Evolutionary conservation across 1,284 basidiomycete genomes (phyloP).

Genomic region (Microbotryomycetes sp.): DNA sequence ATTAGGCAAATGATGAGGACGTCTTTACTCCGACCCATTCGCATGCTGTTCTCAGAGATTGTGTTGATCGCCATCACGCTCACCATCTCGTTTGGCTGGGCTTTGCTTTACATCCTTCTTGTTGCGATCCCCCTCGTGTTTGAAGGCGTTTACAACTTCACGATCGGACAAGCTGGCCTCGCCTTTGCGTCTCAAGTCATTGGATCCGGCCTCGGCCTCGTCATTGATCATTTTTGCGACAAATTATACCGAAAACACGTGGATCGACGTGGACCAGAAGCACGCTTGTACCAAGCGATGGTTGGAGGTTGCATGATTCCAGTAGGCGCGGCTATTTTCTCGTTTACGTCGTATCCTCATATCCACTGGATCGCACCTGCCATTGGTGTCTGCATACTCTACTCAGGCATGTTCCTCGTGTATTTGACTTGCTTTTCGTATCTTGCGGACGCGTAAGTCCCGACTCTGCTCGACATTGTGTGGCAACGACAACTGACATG

Average conservation of each 20-base stretch:
- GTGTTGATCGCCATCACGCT: conserved; percentile 29
- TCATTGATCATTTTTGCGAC: conserved; percentile 45
- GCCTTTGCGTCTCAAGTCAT: conserved; percentile 26
- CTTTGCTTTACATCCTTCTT: conserved; percentile 18
- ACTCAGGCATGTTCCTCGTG: conserved; percentile 33
- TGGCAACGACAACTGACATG: neutral
- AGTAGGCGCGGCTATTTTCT: conserved; percentile 28
- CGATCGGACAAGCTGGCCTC: conserved; percentile 26
- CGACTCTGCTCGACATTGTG: neutral
- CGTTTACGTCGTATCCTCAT: conserved; percentile 21
- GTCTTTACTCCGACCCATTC: conserved; percentile 38
- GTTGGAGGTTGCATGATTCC: conserved; percentile 51
- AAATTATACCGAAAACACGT: conserved; percentile 43
- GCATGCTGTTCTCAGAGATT: conserved; percentile 32
- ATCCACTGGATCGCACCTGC: conserved; percentile 33
- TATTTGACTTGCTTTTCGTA: conserved; percentile 38
- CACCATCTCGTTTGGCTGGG: conserved; percentile 20
- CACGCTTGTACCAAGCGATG: conserved; percentile 62
- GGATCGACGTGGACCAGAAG: conserved; percentile 58
- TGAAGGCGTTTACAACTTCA: conserved; percentile 16
- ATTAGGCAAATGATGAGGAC: conserved; percentile 40
- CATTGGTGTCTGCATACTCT: conserved; percentile 38
- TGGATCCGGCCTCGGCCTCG: conserved; percentile 23
- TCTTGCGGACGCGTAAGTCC: conserved; percentile 29
- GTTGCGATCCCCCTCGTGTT: conserved; percentile 25